A percentile compares a stretch with the other conserved stretches of the same genome.
phyloP scores from a whole-genome alignment of 805 yeast genomes.

The Teunomyces barrocoloradensis region DNA sequence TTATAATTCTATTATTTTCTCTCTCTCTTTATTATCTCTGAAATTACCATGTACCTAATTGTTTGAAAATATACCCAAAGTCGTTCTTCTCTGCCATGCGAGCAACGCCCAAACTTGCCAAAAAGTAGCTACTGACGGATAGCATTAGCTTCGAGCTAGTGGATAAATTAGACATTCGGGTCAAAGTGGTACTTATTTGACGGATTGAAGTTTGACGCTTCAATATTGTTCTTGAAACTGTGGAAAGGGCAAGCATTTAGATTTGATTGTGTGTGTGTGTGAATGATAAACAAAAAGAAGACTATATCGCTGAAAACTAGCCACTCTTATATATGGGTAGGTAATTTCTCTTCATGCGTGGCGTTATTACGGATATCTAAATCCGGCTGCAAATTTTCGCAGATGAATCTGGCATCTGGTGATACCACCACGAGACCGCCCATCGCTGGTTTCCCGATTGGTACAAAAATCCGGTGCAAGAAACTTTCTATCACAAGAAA shows the following conservation, averaged over 20 bases:
- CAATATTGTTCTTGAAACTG: constrained; percentile 3
- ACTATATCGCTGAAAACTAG: background rate
- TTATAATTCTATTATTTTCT: background rate
- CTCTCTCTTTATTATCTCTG: background rate
- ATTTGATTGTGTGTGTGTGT: background rate
- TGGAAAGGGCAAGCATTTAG: constrained; percentile 1
- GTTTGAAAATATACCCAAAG: constrained; percentile 28
- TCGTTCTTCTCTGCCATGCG: constrained; percentile 29
- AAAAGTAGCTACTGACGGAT: constrained; percentile 15
- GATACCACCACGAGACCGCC: constrained; percentile 2
- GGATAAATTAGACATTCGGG: background rate
- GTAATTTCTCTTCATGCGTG: background rate
- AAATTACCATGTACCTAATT: constrained; percentile 22
- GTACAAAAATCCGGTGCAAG: background rate
- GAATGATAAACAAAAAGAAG: background rate
- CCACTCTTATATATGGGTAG: background rate
- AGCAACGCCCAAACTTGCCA: constrained; percentile 28
- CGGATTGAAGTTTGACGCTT: background rate
- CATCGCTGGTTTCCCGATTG: background rate
- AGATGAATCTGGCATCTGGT: background rate
- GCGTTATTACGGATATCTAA: constrained; percentile 2
- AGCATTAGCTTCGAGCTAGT: constrained; percentile 2
- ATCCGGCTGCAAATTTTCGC: constrained; percentile 5
- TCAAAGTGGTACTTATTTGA: constrained; percentile 1
- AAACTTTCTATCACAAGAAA: background rate